A percentile compares a stretch with the other conserved stretches of the same genome.
Evolutionary conservation across 371 early-diverging fungal genomes (phyloP).

Genomic region (Astathelohania contejeani): DNA sequence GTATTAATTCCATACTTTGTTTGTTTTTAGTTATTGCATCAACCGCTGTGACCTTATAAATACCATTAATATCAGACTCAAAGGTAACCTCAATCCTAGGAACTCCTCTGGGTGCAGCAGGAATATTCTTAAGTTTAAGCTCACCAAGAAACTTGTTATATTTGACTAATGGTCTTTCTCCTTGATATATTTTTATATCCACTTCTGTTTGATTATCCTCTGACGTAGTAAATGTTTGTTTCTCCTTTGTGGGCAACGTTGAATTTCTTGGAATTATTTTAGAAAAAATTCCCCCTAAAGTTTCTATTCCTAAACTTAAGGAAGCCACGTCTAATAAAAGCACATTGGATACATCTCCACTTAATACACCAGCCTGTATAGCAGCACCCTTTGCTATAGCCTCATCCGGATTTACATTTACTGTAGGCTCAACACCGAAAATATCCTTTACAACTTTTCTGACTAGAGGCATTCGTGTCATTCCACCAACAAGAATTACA

Average conservation of each 20-base stretch:
- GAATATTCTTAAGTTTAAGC: constrained; percentile 65
- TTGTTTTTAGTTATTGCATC: constrained; percentile 83
- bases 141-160: constrained; percentile 93
- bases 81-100: constrained; percentile 94
- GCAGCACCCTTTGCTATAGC: constrained; percentile 97
- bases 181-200: constrained; percentile 89
- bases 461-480: constrained; percentile 92
- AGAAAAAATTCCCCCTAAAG: constrained; percentile 75
- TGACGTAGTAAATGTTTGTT: constrained; percentile 94
- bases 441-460: constrained; percentile 69
- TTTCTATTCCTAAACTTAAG: constrained; percentile 70
- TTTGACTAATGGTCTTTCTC: constrained; percentile 81
- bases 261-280: constrained; percentile 90
- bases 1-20: constrained; percentile 82
- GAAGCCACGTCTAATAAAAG: constrained; percentile 90
- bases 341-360: constrained; percentile 77
- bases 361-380: constrained; percentile 86
- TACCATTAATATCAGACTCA: constrained; percentile 95
- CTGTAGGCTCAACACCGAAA: constrained; percentile 74
- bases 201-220: constrained; percentile 95
- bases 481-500: constrained; percentile 95
- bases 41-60: constrained; percentile 86
- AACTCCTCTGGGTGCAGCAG: constrained; percentile 67
- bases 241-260: constrained; percentile 92
- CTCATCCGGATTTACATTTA: constrained; percentile 91